phyloP scores from a whole-genome alignment of 345 rosid genomes.

The Citrus hindsii region DNA sequence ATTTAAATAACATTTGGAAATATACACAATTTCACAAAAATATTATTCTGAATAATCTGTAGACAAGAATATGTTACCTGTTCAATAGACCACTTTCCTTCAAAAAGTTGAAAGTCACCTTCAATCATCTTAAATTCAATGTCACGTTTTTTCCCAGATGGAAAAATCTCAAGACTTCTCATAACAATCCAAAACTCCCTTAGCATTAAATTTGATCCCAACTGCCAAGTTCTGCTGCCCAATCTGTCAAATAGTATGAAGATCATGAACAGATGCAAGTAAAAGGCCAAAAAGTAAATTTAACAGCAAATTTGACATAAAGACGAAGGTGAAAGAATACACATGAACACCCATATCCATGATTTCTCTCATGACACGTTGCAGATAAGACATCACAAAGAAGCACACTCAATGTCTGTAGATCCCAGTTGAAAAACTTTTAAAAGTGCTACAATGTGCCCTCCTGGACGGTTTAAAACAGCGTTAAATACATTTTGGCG shows the following conservation, averaged over 20 bases:
- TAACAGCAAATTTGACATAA: neutral
- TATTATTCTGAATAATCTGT: neutral
- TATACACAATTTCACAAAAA: neutral
- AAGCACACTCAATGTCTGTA: neutral
- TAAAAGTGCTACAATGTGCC: neutral
- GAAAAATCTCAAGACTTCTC: slow-evolving; percentile 71
- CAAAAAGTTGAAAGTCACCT: slow-evolving; percentile 82
- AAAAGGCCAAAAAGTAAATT: neutral
- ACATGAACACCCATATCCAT: neutral
- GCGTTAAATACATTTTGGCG: neutral
- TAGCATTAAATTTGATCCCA: slow-evolving; percentile 81
- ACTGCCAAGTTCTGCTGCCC: slow-evolving; percentile 75
- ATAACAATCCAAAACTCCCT: slow-evolving; percentile 83
- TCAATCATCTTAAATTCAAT: slow-evolving; percentile 90
- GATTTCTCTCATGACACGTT: neutral
- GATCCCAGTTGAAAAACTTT: neutral
- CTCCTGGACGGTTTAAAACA: neutral
- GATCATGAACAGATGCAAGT: neutral
- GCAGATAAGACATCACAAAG: neutral
- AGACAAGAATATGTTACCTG: slow-evolving; percentile 45
- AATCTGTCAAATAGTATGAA: slow-evolving; percentile 44
- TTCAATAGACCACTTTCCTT: slow-evolving; percentile 93
- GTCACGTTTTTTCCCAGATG: slow-evolving; percentile 58
- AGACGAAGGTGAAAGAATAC: neutral
- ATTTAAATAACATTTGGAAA: neutral